Base-by-base conservation (phyloP, 306 rosid species). In the Sindora glabra region DNA sequence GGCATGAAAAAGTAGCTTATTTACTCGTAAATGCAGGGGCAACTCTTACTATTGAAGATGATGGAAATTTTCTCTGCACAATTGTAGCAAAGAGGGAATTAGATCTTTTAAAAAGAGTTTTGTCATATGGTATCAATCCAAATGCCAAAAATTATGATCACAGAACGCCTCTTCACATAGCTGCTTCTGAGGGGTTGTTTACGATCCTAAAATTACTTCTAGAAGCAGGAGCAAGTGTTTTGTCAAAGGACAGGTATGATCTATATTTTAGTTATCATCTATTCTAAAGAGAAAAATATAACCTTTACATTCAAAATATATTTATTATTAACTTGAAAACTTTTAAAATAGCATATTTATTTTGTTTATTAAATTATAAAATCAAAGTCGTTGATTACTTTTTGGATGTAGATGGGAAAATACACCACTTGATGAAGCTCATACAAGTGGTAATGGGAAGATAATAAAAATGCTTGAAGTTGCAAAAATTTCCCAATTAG, bases 381-480 rank as follows among this genome's bases (percentile, higher is more conserved):
- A 38, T 26, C 5, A 37, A 26, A 12, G 51, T 41, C 27, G 13
- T 39, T 23, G 65, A 44, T 36, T 4, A 11, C 18, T 49, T 73
- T 11, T 13, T 70, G 27, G 30, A 59, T 74, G 75, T 70, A 85
- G 94, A 53, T 86, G 86, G 94, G 89, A 86, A n/a, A 82, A 70
- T 38, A 82, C 86, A 54, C 84, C 94, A 7, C 64, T 86, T 41
- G 86, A 82, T 49, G 89, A 79, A 63, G 84, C 84, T 54, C 78
- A 57, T 27, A 67, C 59, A 0, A 68, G 81, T 5, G 94, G 86
- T 67, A 64, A 77, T 67, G 76, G 56, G 72, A 77, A 69, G 22
- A 55, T 82, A 63, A 66, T 82, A 54, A 70, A 74, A 71, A 64
- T 82, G 67, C 80, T 86, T n/a, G 80, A 86, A 63, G 72, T 39